phyloP scores from a whole-genome alignment of 2,329 filamentous ascomycete genomes.

The Chaetomiaceae sp. region DNA sequence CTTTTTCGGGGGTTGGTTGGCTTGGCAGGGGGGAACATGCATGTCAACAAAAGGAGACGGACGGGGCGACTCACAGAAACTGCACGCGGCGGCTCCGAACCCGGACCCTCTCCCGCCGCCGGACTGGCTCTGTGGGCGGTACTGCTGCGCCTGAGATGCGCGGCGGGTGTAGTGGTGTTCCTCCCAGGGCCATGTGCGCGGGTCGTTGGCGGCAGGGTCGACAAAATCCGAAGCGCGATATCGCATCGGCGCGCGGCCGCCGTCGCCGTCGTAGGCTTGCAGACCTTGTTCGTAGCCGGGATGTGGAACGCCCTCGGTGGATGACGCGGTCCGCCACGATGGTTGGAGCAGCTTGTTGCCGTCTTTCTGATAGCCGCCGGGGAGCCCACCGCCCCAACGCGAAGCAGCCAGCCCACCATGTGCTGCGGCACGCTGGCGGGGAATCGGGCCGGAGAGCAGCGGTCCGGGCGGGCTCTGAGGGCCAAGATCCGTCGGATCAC shows the following conservation, averaged over 20 bases:
- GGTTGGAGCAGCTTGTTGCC: not conserved
- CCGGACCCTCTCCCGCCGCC: not conserved
- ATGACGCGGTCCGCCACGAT: not conserved
- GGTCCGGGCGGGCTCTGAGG: too few relatives aligned
- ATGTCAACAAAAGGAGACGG: too few relatives aligned
- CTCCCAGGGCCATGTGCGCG: not conserved
- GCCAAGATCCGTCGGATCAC: too few relatives aligned
- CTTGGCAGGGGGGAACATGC: too few relatives aligned
- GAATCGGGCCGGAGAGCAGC: not conserved
- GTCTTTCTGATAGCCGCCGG: not conserved
- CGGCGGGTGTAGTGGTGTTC: not conserved
- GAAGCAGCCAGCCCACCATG: slow-evolving; percentile 1
- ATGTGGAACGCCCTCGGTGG: not conserved
- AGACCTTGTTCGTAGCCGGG: not conserved
- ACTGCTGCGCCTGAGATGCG: not conserved
- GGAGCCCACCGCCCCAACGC: not conserved
- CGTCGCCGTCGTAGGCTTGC: not conserved
- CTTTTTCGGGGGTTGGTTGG: too few relatives aligned
- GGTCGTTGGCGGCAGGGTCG: not conserved
- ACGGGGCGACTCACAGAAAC: not conserved
- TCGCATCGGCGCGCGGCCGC: not conserved
- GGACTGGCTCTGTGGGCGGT: not conserved
- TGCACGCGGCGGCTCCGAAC: not conserved
- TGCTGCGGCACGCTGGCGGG: not conserved
- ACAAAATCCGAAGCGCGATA: not conserved